Base-by-base conservation (phyloP, 2,329 filamentous ascomycete species). In the Drechmeria coniospora region DNA sequence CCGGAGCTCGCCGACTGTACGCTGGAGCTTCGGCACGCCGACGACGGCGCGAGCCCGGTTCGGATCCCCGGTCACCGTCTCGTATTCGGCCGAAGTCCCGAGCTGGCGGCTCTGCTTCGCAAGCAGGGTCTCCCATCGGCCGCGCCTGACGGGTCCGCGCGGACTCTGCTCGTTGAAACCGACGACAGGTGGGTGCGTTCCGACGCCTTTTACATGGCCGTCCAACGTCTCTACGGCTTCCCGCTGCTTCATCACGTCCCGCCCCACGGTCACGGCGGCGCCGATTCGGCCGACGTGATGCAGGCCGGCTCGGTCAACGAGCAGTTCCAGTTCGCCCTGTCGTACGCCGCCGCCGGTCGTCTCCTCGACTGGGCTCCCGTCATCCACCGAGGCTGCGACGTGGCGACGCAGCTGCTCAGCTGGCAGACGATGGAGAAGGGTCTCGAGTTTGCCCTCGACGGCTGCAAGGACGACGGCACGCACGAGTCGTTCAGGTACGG, bases 351-450 rank as follows among this genome's bases (percentile, higher is more conserved):
- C 15, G 66, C 72, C 5, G 76, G 74, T 1, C 57, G 66, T 27
- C 53, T 70, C 21, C 54, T 81, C 11, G 55, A 58, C 22, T 63
- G 75, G 43, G 56, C 54, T 3, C 59, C 61, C 15, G 60, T 79
- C 15, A 54, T 65, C 8, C 49, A 59, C 25, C 64, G 69, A 20
- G 75, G 73, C 20, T 52, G 76, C 15, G 64, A 71, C 26, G 60
- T 77, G 34, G 72, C 71, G 2, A 56, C 61, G 20, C 57, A 61
- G 28, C 56, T 72, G 4, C 42, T 80, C 23, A 61, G 58, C 33
- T 79, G 74, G 74, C 58, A 69, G 28, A 79, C 68, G 0, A 38
- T 79, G 10, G 70, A 77, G 38, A 57, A 56, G 12, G 68, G 61
- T 2, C 47, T 82, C 9, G 62, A 62, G n/a, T 77, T 76, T 43